Conservation (phyloP, 2,329 filamentous ascomycete genomes). For the Cytospora schulzeri region DNA sequence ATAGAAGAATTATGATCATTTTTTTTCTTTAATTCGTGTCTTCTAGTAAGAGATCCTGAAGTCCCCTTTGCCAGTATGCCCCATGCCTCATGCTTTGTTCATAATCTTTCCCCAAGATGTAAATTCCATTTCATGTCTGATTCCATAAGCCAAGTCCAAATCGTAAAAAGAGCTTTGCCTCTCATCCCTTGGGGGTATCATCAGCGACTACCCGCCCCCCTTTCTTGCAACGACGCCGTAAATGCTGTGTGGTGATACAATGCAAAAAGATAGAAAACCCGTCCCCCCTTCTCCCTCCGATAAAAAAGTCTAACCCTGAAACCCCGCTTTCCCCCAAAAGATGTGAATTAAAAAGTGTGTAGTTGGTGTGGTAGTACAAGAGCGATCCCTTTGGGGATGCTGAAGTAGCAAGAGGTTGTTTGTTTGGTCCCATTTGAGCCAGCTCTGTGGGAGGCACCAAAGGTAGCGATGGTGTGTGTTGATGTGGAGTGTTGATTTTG, state of each 20-base stretch:
- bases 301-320: slow-evolving; percentile 13
- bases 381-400: slow-evolving; percentile 1
- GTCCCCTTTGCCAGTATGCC: neutral
- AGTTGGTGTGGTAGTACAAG: slow-evolving; percentile 28
- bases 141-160: neutral
- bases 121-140: slow-evolving; percentile 1
- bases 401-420: slow-evolving; percentile 22
- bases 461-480: slow-evolving; percentile 1
- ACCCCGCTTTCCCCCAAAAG: slow-evolving; percentile 14
- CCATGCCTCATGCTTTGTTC: neutral
- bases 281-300: neutral
- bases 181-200: slow-evolving; percentile 28
- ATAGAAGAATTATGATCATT: neutral
- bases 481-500: slow-evolving; percentile 4
- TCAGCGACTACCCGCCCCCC: slow-evolving; percentile 27
- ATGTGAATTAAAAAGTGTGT: slow-evolving; percentile 24
- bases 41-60: neutral
- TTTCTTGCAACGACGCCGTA: slow-evolving; percentile 24
- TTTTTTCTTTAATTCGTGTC: neutral
- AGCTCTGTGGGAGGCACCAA: slow-evolving; percentile 21
- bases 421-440: slow-evolving; percentile 28
- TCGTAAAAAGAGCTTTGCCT: slow-evolving; percentile 19
- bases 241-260: slow-evolving; percentile 28
- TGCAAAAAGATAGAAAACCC: slow-evolving; percentile 20
- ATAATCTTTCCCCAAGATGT: neutral